These are phyloP conservation scores for Leptographium flavum DNA, from an alignment of 2,329 filamentous ascomycete genomes.

Conservation along the genomic window DNA sequence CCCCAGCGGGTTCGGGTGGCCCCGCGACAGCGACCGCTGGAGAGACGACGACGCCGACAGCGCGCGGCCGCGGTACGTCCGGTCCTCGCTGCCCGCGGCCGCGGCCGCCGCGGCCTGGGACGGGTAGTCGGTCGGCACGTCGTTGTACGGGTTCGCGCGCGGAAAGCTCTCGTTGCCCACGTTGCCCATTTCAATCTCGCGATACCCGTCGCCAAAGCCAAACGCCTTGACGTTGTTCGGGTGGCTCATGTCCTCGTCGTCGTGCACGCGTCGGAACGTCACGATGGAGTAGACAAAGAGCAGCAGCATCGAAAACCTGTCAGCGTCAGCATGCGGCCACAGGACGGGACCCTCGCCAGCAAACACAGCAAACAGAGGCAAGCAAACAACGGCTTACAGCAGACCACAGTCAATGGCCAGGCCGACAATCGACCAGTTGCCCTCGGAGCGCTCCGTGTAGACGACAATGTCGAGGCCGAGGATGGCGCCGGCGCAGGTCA, in stretches of 20 bases:
- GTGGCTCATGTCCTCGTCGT: conserved; percentile 35
- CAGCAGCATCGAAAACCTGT: conserved; percentile 27
- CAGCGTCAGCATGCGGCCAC: background rate
- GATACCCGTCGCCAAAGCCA: conserved; percentile 23
- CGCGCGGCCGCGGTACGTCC: conserved; percentile 4
- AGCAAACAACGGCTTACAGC: too few relatives aligned
- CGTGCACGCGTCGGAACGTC: conserved; percentile 31
- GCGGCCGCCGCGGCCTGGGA: too few relatives aligned
- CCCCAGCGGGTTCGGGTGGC: background rate
- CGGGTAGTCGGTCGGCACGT: conserved; percentile 8
- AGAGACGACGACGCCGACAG: conserved; percentile 2
- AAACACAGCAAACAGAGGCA: too few relatives aligned
- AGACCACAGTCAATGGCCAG: conserved; percentile 32
- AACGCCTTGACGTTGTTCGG: conserved; percentile 34
- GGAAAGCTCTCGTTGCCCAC: conserved; percentile 6
- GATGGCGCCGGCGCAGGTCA: conserved; percentile 29
- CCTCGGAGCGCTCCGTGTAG: conserved; percentile 29
- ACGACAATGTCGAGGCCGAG: conserved; percentile 37
- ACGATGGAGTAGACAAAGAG: conserved; percentile 31
- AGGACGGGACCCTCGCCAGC: too few relatives aligned
- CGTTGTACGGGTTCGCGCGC: conserved; percentile 8
- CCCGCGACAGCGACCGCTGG: background rate
- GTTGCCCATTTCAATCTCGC: conserved; percentile 16
- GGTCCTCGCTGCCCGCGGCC: background rate
- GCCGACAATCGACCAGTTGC: conserved; percentile 32